Conservation (phyloP, 192 early-diverging fungal species). For the Coemansia sp. region DNA sequence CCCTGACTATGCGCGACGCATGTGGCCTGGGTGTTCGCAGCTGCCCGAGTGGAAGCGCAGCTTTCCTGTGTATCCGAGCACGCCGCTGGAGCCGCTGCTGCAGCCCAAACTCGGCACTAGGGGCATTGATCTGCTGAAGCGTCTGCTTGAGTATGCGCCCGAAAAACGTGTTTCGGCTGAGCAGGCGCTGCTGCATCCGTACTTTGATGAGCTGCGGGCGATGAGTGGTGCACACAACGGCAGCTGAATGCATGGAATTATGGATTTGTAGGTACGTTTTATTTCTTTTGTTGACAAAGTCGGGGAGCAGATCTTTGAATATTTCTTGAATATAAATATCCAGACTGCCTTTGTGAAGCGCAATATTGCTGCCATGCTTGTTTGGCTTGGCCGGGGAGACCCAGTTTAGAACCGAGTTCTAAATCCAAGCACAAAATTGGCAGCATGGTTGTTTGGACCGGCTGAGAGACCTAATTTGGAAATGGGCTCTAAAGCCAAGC, state of each 20-base stretch:
- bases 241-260: constrained; percentile 1
- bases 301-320: no score
- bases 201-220: constrained; percentile 49
- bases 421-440: neutral
- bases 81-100: constrained; percentile 69
- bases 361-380: neutral
- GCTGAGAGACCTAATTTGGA: no score
- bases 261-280: no score
- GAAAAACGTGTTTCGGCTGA: constrained; percentile 78
- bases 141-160: constrained; percentile 73
- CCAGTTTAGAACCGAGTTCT: no score
- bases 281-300: no score
- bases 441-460: no score
- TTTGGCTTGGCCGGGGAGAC: no score
- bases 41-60: constrained; percentile 84
- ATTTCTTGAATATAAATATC: no score
- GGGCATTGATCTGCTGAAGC: constrained; percentile 83
- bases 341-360: neutral
- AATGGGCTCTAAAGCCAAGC: neutral
- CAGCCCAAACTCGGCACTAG: constrained; percentile 74
- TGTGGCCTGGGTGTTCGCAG: constrained; percentile 83
- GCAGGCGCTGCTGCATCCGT: constrained; percentile 62
- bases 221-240: constrained; percentile 13
- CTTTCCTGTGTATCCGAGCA: constrained; percentile 72
- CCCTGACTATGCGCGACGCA: constrained; percentile 22